Conservation (phyloP, 176 grass and related monocot species). For the Pharus latifolius region DNA sequence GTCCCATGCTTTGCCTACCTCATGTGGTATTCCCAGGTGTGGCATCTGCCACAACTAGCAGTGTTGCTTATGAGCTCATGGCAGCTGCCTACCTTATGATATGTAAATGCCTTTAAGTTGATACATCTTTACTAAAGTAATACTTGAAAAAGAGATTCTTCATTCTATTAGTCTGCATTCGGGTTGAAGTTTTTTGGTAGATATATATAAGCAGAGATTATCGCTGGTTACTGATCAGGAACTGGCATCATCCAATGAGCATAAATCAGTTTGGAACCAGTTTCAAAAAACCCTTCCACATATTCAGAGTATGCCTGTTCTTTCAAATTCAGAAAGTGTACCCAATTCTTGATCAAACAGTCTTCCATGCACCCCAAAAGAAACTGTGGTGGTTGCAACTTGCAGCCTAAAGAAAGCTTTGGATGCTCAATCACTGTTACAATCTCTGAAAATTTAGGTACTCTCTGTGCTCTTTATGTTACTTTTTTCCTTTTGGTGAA, state of each 20-base stretch:
- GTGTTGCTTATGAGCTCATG: neutral
- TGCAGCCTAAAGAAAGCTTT: neutral
- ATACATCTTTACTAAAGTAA: conserved; percentile 18
- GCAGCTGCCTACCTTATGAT: conserved; percentile 3
- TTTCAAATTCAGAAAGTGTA: too few species aligned
- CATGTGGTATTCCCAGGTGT: neutral
- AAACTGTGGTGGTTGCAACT: neutral
- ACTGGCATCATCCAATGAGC: too few species aligned
- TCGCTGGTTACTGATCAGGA: too few species aligned
- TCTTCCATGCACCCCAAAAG: neutral
- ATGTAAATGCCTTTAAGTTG: conserved; percentile 36
- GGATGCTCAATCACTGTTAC: neutral
- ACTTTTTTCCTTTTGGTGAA: neutral
- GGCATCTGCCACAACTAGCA: neutral
- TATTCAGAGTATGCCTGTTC: too few species aligned
- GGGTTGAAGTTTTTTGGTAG: neutral
- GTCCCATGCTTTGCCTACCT: neutral
- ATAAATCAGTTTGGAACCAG: too few species aligned
- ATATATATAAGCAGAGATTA: too few species aligned
- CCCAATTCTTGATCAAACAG: too few species aligned
- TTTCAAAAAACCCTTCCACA: too few species aligned
- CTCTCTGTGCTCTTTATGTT: neutral
- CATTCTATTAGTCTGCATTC: neutral
- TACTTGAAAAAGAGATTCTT: neutral
- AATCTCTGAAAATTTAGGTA: neutral